These are phyloP conservation scores for Penicillium sp. DNA, from an alignment of 2,329 filamentous ascomycete species.

Conservation along the genomic window DNA sequence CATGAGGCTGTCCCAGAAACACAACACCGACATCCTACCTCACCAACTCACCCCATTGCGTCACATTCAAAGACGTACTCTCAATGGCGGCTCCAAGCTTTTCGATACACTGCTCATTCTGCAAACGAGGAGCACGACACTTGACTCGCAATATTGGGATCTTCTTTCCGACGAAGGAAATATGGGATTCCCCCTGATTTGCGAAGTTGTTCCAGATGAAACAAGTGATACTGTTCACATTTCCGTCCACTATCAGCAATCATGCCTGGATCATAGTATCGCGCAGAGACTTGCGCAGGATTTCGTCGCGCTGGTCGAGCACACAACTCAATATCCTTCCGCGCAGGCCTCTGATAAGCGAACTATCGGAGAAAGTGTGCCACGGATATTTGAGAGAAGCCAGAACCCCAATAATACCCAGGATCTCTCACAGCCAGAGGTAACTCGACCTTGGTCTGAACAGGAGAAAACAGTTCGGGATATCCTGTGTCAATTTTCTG, in stretches of 20 bases:
- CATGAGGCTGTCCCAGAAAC: constrained; percentile 62
- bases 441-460: constrained; percentile 50
- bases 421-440: constrained; percentile 9
- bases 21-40: constrained; percentile 65
- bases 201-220: constrained; percentile 69
- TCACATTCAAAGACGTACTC: constrained; percentile 64
- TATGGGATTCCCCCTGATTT: constrained; percentile 72
- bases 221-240: constrained; percentile 59
- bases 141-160: constrained; percentile 57
- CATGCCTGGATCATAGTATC: constrained; percentile 25
- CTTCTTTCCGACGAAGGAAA: constrained; percentile 57
- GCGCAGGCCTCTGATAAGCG: constrained; percentile 34
- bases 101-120: constrained; percentile 84
- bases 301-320: constrained; percentile 37
- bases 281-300: constrained; percentile 30
- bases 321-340: constrained; percentile 38
- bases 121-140: constrained; percentile 61
- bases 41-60: constrained; percentile 78
- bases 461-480: constrained; percentile 59
- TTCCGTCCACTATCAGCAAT: constrained; percentile 64
- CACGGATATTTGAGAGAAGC: constrained; percentile 32
- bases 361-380: constrained; percentile 23
- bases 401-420: constrained; percentile 4
- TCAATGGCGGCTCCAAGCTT: constrained; percentile 56
- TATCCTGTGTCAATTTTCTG: constrained; percentile 64